A percentile compares a stretch with the other conserved stretches of the same genome.
Conservation (phyloP, 768 basidiomycete genomes). For the Pleurotus salmoneostramineus region DNA sequence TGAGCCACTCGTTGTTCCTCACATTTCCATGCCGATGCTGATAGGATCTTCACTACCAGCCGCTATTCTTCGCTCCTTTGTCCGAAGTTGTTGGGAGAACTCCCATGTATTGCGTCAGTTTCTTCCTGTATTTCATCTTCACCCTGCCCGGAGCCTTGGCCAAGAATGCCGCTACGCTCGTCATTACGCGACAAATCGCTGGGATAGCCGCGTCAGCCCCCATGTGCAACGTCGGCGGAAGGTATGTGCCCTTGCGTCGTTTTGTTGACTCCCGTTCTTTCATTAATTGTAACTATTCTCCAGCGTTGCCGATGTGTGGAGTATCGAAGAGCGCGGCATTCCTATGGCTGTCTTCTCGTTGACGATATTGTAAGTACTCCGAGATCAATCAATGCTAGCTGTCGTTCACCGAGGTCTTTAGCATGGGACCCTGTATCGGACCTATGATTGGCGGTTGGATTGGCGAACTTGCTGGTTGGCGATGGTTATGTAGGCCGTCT, state of each 20-base stretch:
- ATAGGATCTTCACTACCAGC: conserved; percentile 18
- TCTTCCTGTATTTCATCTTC: conserved; percentile 41
- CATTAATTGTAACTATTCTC: neutral
- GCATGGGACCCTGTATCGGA: conserved; percentile 43
- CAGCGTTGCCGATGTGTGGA: conserved; percentile 38
- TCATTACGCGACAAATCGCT: conserved; percentile 41
- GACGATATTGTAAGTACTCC: conserved; percentile 36
- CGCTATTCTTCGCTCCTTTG: conserved; percentile 36
- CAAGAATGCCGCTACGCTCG: conserved; percentile 37
- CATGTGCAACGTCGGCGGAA: conserved; percentile 42
- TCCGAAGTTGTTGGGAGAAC: conserved; percentile 34
- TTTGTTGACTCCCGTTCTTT: neutral
- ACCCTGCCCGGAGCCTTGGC: conserved; percentile 42
- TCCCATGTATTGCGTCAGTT: conserved; percentile 31
- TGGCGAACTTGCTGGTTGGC: conserved; percentile 39
- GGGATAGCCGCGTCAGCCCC: conserved; percentile 39
- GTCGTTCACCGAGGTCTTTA: conserved; percentile 6
- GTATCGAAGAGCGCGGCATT: conserved; percentile 35
- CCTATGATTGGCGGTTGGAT: conserved; percentile 49
- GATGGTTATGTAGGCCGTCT: conserved; percentile 35
- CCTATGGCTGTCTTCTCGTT: conserved; percentile 47
- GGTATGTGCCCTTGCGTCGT: conserved; percentile 12
- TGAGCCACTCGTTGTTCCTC: neutral
- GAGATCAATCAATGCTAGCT: neutral
- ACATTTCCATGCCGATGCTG: neutral